These are phyloP conservation scores for Sporodiniella umbellata DNA, from an alignment of 371 early-diverging fungal genomes.

Conservation along the genomic window DNA sequence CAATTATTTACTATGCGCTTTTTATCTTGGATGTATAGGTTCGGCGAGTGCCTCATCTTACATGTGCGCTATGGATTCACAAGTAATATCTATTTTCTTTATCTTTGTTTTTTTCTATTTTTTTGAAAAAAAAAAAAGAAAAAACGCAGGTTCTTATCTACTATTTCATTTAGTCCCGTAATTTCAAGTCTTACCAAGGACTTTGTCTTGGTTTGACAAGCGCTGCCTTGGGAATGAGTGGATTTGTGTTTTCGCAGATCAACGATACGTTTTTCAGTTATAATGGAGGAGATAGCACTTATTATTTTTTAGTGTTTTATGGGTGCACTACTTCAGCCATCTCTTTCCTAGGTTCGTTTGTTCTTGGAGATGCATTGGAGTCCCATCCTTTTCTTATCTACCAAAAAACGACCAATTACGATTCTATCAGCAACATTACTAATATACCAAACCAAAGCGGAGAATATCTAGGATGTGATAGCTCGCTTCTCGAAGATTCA, in stretches of 20 bases:
- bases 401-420: no score
- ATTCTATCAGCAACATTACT: no score
- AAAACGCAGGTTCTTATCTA: no score
- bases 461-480: no score
- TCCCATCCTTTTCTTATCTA: not conserved
- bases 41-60: constrained; percentile 42
- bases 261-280: constrained; percentile 37
- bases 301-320: constrained; percentile 35
- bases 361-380: constrained; percentile 17
- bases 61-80: constrained; percentile 42
- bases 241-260: constrained; percentile 45
- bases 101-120: no score
- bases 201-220: constrained; percentile 46
- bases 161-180: constrained; percentile 33
- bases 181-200: constrained; percentile 41
- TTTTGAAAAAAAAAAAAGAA: no score
- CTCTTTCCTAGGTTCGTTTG: constrained; percentile 28
- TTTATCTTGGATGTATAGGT: constrained; percentile 36
- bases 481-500: constrained; percentile 7
- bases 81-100: no score
- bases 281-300: constrained; percentile 17
- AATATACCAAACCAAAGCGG: no score
- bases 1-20: constrained; percentile 27
- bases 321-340: constrained; percentile 15
- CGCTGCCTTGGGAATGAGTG: constrained; percentile 39